Evolutionary conservation across 257 asterid genomes (phyloP), one percentile per base, ranked within the genome.

Genomic region (Misopates orontium): DNA sequence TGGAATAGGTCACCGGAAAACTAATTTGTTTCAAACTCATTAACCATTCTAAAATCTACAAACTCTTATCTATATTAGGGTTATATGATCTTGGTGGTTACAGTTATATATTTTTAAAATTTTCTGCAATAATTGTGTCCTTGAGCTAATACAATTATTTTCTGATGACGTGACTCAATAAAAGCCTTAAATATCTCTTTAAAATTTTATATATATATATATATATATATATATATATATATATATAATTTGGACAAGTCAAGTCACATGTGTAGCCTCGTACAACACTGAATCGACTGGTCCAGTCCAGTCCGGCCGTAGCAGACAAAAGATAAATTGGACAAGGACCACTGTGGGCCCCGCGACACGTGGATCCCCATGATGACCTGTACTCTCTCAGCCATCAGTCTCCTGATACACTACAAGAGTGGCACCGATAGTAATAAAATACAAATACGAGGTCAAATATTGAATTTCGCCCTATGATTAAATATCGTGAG

Each of bases 331-430:
- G 54, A 76, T 44, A 60, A 72, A 56, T 39, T 25, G 67, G 76
- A 74, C 75, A 81, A 42, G 60, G 78, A 67, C 68, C 52, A 23
- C 58, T 24, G 71, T 60, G 76, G 78, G 60, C 57, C 62, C 23
- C 1, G 0, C 13, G 73, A 77, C 81, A 83, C 85, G 89, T 79
- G 82, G 76, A 67, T 0, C 12, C 24, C 21, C 39, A n/a, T 68
- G 81, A 61, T 71, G 62, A 56, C 66, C 25, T 66, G 78, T 58
- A 73, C 66, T 22, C 36, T 18, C 14, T 6, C 10, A 17, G 49
- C 49, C 80, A 50, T 69, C 67, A 20, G 21, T 40, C 45, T 64
- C 16, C 42, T 54, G 17, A 22, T 59, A 61, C 53, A 81, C 75
- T 87, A 49, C 36, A 24, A 1, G 3, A 55, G 59, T 73, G 84